A percentile compares a stretch with the other conserved stretches of the same genome.
Evolutionary conservation across 163 green algal species (phyloP).

Genomic region (Coccomyxa subellipsoidea): DNA sequence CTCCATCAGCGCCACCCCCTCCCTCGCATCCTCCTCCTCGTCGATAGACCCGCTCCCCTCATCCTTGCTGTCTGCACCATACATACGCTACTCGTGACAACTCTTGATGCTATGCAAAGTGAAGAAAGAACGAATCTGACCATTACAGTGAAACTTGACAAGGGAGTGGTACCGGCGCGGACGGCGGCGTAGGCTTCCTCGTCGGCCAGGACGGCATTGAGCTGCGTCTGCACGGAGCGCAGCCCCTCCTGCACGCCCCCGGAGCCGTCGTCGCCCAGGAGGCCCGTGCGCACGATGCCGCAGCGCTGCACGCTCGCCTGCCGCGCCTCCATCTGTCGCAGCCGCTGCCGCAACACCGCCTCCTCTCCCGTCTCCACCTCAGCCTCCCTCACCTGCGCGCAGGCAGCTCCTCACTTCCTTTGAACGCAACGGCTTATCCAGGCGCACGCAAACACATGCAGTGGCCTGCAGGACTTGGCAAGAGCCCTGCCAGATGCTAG

Average conservation of each 20-base stretch:
- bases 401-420: background rate
- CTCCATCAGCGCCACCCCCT: constrained; percentile 31
- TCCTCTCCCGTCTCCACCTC: constrained; percentile 61
- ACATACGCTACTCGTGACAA: background rate
- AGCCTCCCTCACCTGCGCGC: constrained; percentile 39
- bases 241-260: constrained; percentile 31
- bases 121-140: too few relatives aligned
- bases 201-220: constrained; percentile 31
- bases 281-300: constrained; percentile 24
- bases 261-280: constrained; percentile 27
- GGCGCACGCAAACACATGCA: too few relatives aligned
- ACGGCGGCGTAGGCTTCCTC: constrained; percentile 28
- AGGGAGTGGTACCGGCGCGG: background rate
- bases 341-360: constrained; percentile 33
- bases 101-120: too few relatives aligned
- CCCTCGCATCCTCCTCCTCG: constrained; percentile 17
- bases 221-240: constrained; percentile 40
- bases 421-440: too few relatives aligned
- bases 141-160: too few relatives aligned
- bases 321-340: constrained; percentile 56
- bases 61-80: constrained; percentile 1
- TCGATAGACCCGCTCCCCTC: constrained; percentile 11
- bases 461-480: too few relatives aligned
- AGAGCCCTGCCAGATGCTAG: too few relatives aligned
- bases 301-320: constrained; percentile 40